Base-by-base conservation (phyloP, 345 rosid species). In the Syzygium grande region DNA sequence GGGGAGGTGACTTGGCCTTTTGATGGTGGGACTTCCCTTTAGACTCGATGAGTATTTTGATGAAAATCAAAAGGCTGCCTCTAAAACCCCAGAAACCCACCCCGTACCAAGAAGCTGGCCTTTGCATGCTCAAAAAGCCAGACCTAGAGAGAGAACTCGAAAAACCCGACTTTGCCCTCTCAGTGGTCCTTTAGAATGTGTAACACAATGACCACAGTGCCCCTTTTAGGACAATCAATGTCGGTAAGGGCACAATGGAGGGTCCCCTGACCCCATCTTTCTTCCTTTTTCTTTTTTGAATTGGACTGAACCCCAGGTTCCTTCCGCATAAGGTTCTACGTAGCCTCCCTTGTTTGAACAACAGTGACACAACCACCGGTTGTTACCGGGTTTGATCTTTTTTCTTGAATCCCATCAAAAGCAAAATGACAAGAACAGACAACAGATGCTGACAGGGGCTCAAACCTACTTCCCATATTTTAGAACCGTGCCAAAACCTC, bases 311-410 rank as follows among this genome's bases (percentile, higher is more conserved):
- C 85, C 85, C 88, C 85, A 53, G n/a, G 19, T 15, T 73, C 11
- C 84, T 51, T 27, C 27, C 25, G 34, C 34, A 52, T 15, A 17
- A 49, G 53, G 41, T 16, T n/a, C 46, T 51, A 9, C 41, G 58
- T 34, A 84, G 59, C 41, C 41, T 41, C 83, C 52, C 59, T 52
- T 14, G 52, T 43, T 34, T 27, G 27, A 84, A 52, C 51, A 78
- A 59, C 87, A 85, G 54, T 84, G 52, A 34, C 25, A 30, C 90
- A 89, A 87, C 92, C 85, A 89, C 93, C 85, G 78, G 91, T 55
- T 91, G 90, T 65, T 87, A 34, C 78, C 51, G 49, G 85, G 84
- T 84, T 84, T 49, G 85, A 49, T 84, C 83, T 80, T 51, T 51
- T 59, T 83, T 8, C 86, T 80, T 63, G 73, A 85, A 90, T 52